Conservation (phyloP, 2,329 filamentous ascomycete genomes). For the Chaetomium sp. region DNA sequence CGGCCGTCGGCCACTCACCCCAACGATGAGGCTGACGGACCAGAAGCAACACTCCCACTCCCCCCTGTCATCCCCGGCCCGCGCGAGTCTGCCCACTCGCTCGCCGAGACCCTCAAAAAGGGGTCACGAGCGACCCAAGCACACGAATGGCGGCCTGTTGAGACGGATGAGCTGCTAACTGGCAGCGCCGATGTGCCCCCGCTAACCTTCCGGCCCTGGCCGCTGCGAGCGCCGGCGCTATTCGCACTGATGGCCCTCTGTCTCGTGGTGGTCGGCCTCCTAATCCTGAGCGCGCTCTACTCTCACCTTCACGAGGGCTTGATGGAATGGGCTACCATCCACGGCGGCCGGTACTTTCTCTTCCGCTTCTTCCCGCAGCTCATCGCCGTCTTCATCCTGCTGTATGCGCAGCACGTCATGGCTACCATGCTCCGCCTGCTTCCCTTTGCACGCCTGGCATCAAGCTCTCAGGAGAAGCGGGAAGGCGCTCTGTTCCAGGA, state of each 20-base stretch:
- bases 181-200: slow-evolving; percentile 38
- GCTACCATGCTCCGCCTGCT: slow-evolving; percentile 67
- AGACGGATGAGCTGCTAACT: slow-evolving; percentile 26
- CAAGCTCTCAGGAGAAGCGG: slow-evolving; percentile 51
- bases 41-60: background rate
- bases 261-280: slow-evolving; percentile 61
- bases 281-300: slow-evolving; percentile 68
- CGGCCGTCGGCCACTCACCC: slow-evolving; percentile 4
- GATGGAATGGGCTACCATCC: slow-evolving; percentile 60
- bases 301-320: slow-evolving; percentile 59
- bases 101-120: slow-evolving; percentile 21
- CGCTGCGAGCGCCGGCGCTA: slow-evolving; percentile 62
- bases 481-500: slow-evolving; percentile 61
- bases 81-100: slow-evolving; percentile 22
- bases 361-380: slow-evolving; percentile 81
- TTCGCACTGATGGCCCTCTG: slow-evolving; percentile 54
- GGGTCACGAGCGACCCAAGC: slow-evolving; percentile 17
- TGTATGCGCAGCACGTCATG: slow-evolving; percentile 73
- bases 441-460: slow-evolving; percentile 73
- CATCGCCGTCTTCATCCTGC: slow-evolving; percentile 60
- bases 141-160: slow-evolving; percentile 26
- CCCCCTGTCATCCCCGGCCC: slow-evolving; percentile 14
- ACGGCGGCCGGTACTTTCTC: slow-evolving; percentile 71
- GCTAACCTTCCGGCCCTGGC: slow-evolving; percentile 64
- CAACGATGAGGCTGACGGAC: background rate